These are phyloP conservation scores for Corynascus novoguineensis DNA, from an alignment of 495 filamentous ascomycete genomes.

Conservation along the genomic window DNA sequence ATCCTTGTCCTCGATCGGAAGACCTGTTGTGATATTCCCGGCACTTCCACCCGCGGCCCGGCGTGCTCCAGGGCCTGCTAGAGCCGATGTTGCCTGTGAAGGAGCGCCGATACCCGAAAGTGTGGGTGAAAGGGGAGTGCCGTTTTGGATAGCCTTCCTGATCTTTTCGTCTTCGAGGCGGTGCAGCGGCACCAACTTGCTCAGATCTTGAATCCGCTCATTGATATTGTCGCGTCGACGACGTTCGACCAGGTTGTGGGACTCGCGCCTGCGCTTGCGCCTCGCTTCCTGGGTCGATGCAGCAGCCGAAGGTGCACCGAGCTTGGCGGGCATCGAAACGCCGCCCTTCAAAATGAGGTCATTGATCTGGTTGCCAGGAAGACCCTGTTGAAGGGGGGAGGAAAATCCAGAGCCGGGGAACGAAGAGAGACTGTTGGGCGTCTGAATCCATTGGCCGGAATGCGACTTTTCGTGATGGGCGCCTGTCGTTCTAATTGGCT, in stretches of 20 bases:
- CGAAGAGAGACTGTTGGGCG: conserved; percentile 70
- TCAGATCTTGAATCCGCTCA: conserved; percentile 93
- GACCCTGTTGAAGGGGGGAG: conserved; percentile 52
- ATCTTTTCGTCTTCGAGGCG: conserved; percentile 96
- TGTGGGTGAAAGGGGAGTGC: conserved; percentile 76
- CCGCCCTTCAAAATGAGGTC: conserved; percentile 51
- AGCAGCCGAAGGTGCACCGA: conserved; percentile 41
- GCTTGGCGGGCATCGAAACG: conserved; percentile 51
- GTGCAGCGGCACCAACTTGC: conserved; percentile 85
- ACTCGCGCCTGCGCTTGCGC: conserved; percentile 80
- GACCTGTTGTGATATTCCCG: conserved; percentile 83
- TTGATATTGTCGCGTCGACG: conserved; percentile 97
- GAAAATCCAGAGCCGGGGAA: conserved; percentile 78
- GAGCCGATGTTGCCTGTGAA: conserved; percentile 77
- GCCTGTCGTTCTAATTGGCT: conserved; percentile 63
- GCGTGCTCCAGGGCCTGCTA: conserved; percentile 78
- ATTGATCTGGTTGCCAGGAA: conserved; percentile 45
- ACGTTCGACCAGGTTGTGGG: conserved; percentile 93
- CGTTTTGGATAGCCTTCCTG: conserved; percentile 87
- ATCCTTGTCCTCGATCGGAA: conserved; percentile 93
- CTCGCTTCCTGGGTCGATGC: conserved; percentile 84
- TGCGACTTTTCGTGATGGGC: conserved; percentile 74
- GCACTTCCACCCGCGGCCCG: conserved; percentile 60
- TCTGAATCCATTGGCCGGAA: conserved; percentile 72
- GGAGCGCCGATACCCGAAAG: conserved; percentile 55